Base-by-base conservation (phyloP, 768 basidiomycete genomes). In the Daedaleopsis sinensis region DNA sequence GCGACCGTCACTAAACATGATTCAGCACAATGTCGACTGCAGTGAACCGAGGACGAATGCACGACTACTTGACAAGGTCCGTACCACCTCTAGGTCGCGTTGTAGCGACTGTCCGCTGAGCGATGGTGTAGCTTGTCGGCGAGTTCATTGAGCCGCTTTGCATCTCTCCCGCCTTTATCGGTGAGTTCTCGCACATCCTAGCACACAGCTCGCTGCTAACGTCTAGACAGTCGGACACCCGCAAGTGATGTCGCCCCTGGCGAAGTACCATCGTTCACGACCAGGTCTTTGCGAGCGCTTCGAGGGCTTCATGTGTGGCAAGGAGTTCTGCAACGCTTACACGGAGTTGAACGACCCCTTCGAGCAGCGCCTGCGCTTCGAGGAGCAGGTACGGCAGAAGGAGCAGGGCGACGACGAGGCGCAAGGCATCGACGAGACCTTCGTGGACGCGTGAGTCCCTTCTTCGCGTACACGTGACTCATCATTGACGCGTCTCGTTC, bases 261-360 rank as follows among this genome's bases (percentile, higher is more conserved):
- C 97, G 75, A 99, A 99, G 80, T 93, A 91, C 85, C 96, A 98
- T 76, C 93, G 97, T 65, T 93, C 92, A n/a, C 87, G 93, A 44
- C 93, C 95, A 0, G 97, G 97, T 42, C 83, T 99, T 24, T 98
- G 97, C 76, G 97, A 99, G 76, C 94, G 97, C 18, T 99, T 99
- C 79, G 97, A 99, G 75, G 94, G 87, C 10, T 99, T 99, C 85
- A 85, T 99, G 84, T 96, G 94, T 55, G 94, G 94, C 61, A 96
- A 97, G 82, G 96, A 98, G 77, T 88, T 98, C 76, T 96, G 94
- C 82, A 98, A 99, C 70, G 96, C 97, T 23, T 99, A 99, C 74
- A 99, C 97, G 44, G 97, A 99, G 81, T 85, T 99, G 82, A 99
- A 99, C 78, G 97, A 99, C 77, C 97, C 94, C 0, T 96, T 96